These are phyloP conservation scores for Favolaschia claudopus DNA, from an alignment of 768 basidiomycete species.

Conservation along the genomic window DNA sequence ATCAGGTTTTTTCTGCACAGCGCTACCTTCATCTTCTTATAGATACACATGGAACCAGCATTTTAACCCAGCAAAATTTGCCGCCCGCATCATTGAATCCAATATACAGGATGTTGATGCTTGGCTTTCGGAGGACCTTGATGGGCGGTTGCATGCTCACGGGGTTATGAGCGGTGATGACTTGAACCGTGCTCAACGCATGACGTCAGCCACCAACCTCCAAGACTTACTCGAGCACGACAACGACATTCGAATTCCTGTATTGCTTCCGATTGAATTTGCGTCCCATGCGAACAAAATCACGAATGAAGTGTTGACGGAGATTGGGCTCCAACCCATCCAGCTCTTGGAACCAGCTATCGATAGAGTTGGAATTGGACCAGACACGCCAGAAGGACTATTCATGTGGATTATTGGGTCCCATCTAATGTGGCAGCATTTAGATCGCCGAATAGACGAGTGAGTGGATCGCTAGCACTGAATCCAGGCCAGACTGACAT, in stretches of 20 bases:
- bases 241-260: neutral
- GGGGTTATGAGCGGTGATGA: neutral
- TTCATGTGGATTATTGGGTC: neutral
- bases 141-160: neutral
- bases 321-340: too few species aligned
- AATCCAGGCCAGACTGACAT: too few species aligned
- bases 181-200: neutral
- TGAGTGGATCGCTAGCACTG: neutral
- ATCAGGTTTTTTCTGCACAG: too few species aligned
- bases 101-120: neutral
- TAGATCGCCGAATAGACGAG: slow-evolving; percentile 24
- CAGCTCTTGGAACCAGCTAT: too few species aligned
- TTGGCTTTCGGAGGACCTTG: neutral
- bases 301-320: too few species aligned
- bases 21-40: too few species aligned
- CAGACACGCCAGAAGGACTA: neutral
- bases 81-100: neutral
- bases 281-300: slow-evolving; percentile 13
- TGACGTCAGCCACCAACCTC: neutral
- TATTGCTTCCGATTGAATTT: slow-evolving; percentile 8
- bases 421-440: slow-evolving; percentile 17
- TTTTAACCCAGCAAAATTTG: neutral
- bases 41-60: slow-evolving; percentile 1
- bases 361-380: neutral
- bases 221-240: neutral